phyloP scores from a whole-genome alignment of 768 basidiomycete genomes.

The Amanita rimosa region DNA sequence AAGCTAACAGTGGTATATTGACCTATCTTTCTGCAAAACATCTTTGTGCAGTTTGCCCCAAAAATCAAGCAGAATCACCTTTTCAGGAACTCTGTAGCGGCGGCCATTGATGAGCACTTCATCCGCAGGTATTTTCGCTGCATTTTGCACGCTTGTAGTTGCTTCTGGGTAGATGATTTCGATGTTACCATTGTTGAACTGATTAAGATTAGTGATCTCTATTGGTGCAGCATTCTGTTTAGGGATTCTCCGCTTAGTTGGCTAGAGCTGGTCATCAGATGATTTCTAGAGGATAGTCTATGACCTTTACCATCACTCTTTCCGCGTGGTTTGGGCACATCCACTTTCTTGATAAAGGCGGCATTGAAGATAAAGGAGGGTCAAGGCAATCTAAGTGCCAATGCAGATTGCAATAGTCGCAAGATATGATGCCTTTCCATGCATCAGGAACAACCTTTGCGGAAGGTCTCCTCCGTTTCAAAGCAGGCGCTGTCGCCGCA shows the following conservation, averaged over 20 bases:
- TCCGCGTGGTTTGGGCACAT: slow-evolving; percentile 99
- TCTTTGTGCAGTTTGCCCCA: slow-evolving; percentile 70
- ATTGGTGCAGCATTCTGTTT: slow-evolving; percentile 57
- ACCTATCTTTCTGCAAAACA: slow-evolving; percentile 30
- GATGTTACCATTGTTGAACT: slow-evolving; percentile 88
- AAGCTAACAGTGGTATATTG: slow-evolving; percentile 11
- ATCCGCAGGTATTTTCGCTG: slow-evolving; percentile 50
- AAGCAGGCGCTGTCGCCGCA: slow-evolving; percentile 38
- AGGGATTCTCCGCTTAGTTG: slow-evolving; percentile 69
- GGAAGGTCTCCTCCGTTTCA: slow-evolving; percentile 43
- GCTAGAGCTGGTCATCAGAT: slow-evolving; percentile 30
- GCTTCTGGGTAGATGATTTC: slow-evolving; percentile 68
- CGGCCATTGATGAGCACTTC: slow-evolving; percentile 84
- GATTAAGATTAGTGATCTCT: slow-evolving; percentile 61
- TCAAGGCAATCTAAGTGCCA: slow-evolving; percentile 97
- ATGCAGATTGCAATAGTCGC: slow-evolving; percentile 89
- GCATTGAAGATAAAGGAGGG: slow-evolving; percentile 81
- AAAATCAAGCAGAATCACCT: slow-evolving; percentile 87
- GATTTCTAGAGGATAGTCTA: slow-evolving; percentile 1
- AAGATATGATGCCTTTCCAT: slow-evolving; percentile 77
- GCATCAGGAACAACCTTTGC: slow-evolving; percentile 36
- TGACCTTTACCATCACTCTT: slow-evolving; percentile 55
- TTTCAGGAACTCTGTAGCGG: slow-evolving; percentile 88
- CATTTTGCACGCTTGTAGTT: slow-evolving; percentile 22
- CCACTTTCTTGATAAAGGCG: slow-evolving; percentile 86